Percentiles rank a stretch among this genome's conserved stretches.
Evolutionary conservation across 352 stramenopile genomes (phyloP).

Genomic region (Pilasporangium apinafurcum): DNA sequence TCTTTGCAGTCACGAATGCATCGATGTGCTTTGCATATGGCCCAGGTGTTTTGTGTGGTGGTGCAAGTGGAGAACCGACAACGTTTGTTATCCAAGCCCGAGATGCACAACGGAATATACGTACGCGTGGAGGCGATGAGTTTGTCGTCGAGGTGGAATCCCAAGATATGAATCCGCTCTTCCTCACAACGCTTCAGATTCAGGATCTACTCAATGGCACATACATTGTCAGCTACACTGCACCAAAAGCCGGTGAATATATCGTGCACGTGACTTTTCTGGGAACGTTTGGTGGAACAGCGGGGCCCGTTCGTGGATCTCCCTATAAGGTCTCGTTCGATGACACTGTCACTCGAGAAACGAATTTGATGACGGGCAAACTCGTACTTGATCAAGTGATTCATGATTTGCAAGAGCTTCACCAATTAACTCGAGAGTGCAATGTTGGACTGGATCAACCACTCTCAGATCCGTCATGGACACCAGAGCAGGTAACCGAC

Average conservation of each 20-base stretch:
- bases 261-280: slow-evolving; percentile 85
- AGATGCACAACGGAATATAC: slow-evolving; percentile 71
- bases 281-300: slow-evolving; percentile 88
- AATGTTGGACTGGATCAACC: slow-evolving; percentile 65
- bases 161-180: slow-evolving; percentile 42
- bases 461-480: slow-evolving; percentile 49
- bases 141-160: slow-evolving; percentile 76
- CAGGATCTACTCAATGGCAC: slow-evolving; percentile 91
- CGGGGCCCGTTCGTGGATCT: slow-evolving; percentile 86
- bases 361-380: slow-evolving; percentile 81
- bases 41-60: slow-evolving; percentile 85
- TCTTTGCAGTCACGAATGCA: slow-evolving; percentile 90
- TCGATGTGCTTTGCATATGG: slow-evolving; percentile 91
- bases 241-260: slow-evolving; percentile 80
- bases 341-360: slow-evolving; percentile 69
- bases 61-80: slow-evolving; percentile 62
- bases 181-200: slow-evolving; percentile 46
- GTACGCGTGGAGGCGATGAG: slow-evolving; percentile 90
- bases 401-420: slow-evolving; percentile 54
- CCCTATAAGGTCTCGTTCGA: slow-evolving; percentile 84
- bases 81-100: slow-evolving; percentile 83
- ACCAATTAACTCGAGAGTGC: slow-evolving; percentile 61
- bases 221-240: slow-evolving; percentile 91
- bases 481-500: slow-evolving; percentile 47
- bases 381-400: slow-evolving; percentile 66